Evolutionary conservation across 2,329 filamentous ascomycete species (phyloP), one percentile per base, ranked within the genome.

Genomic region (Corinectria fuckeliana): DNA sequence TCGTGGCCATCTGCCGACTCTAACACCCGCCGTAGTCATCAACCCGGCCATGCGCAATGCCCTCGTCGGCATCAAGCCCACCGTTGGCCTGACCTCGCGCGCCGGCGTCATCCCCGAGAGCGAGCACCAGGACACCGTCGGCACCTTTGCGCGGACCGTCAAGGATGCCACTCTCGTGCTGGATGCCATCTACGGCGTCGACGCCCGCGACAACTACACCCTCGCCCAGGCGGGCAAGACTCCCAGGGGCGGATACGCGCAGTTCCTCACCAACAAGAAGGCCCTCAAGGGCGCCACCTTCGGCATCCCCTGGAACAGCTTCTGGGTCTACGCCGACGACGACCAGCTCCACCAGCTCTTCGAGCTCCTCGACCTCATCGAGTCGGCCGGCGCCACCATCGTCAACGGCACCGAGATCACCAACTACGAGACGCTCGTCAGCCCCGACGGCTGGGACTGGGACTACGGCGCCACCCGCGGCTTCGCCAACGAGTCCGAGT

Each of bases 1-100:
- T 26, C 18, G 5, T 30, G 14, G 16, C 14, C n/a, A 9, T 42
- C 26, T 26, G 10, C 16, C 7, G 21, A 50, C 3, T 30, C 58
- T 68, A 32, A 71, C 39, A 25, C 3, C 23, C 28, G 7, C n/a
- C 28, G 18, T 21, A 78, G 82, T 93, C 14, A 91, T 92, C 69
- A 88, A 86, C 71, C 91, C 91, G 0, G 89, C 90, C 1, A 84
- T 89, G 71, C 79, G 88, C 4, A 91, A 90, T 69, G 83, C 81
- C 2, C 71, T 93, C 2, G 88, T 92, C 2, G 90, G 90, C 3
- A 84, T 93, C 72, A 93, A 92, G 75, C 89, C 90, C 1, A 92
- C 89, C 1, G 88, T 92, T 5, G 90, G 90, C 0, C 74, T 91
- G 50, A 91, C 88, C 0, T 91, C 89, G 8, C 79, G 88, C 14